phyloP scores from a whole-genome alignment of 352 stramenopile genomes.

The Aphanomyces stellatus region DNA sequence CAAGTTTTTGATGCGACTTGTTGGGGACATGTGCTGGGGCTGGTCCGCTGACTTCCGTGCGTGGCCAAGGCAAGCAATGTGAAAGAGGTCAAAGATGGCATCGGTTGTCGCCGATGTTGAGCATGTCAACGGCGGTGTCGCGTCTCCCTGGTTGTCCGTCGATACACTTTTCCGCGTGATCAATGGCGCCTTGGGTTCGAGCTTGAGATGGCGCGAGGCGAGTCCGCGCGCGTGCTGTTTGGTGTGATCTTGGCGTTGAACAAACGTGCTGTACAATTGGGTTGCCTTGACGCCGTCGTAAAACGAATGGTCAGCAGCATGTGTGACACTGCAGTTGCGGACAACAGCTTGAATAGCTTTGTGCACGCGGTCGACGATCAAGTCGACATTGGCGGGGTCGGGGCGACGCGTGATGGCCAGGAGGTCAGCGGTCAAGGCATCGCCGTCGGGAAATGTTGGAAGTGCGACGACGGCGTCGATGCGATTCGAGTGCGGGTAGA shows the following conservation, averaged over 20 bases:
- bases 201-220: neutral
- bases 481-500: constrained; percentile 4
- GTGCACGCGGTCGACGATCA: neutral
- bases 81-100: neutral
- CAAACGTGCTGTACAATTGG: neutral
- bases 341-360: neutral
- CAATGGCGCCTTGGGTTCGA: neutral
- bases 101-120: neutral
- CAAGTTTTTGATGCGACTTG: too few relatives aligned
- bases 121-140: neutral
- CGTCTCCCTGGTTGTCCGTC: neutral
- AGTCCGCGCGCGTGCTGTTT: neutral
- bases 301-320: neutral
- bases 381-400: neutral
- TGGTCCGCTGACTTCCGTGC: neutral
- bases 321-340: neutral
- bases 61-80: neutral
- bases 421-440: neutral
- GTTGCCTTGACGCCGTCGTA: neutral
- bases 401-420: neutral
- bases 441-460: neutral
- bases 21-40: neutral
- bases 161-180: neutral
- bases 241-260: neutral
- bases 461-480: neutral